Base-by-base conservation (phyloP, 768 basidiomycete genomes). In the Amanita pallidorosea region DNA sequence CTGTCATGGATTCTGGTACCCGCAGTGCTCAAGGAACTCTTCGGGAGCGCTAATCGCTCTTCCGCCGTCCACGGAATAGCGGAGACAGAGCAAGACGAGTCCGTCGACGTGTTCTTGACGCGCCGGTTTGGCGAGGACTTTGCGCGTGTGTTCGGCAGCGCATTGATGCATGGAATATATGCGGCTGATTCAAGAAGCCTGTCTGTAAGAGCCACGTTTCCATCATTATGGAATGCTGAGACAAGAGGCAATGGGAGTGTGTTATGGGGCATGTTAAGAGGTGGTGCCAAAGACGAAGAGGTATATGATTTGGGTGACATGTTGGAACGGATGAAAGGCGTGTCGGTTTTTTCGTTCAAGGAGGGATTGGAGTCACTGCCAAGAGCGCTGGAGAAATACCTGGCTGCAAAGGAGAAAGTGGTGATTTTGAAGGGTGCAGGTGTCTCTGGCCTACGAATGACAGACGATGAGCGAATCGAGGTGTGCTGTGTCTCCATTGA, bases 81-180 rank as follows among this genome's bases (percentile, higher is more conserved):
- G 2, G 47, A 53, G 15, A 59, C 61, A 15, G 45, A 61, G 7
- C 59, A 66, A 2, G 95, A 99, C 63, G 92, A 96, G 59, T 83
- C 82, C 0, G 72, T 98, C 7, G 83, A 97, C 55, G 64, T 78
- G 0, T 88, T 98, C 56, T 61, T 97, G 50, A 62, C 76, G 0
- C 74, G 88, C 11, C 72, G 89, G 20, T 86, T 96, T 51, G 88
- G 90, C 0, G 62, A 71, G 5, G 64, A 71, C 2, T 77, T 94
- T 57, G 90, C 94, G 1, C 75, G 80, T 13, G 74, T 76, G 2
- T 74, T 97, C 49, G 81, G 86, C 37, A 61, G 89, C 75, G 85
- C 94, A 0, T 69, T 96, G 52, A 80, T 92, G 1, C 94, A 96
- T 59, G 95, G 95, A 0, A 87, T 98, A 50, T 97, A 97, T 61